Evolutionary conservation across 345 rosid species (phyloP), one percentile per base, ranked within the genome.

Genomic region (Lumnitzera littorea): DNA sequence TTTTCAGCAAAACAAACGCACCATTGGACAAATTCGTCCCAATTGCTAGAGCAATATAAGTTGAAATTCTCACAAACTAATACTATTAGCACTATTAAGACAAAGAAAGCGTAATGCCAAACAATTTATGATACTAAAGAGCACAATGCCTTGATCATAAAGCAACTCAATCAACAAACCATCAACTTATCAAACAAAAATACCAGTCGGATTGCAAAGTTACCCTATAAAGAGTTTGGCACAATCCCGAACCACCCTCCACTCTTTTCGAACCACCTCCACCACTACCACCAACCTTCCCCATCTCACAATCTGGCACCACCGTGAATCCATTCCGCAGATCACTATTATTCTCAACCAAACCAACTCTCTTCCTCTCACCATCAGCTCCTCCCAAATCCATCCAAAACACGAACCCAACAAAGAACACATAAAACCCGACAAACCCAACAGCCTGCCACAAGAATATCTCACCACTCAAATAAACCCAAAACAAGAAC

Each of bases 401-500:
- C 87, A 84, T 94, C 95, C 95, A 94, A 51, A 94, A 89, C 56
- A 94, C 99, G 59, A 94, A 73, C 16, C 88, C 90, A 49, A 92
- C 96, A 50, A 92, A 92, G 72, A 92, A 92, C 36, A 80, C 50
- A 59, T 89, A 92, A 67, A 87, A 87, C 60, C 84, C 91, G 47
- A 89, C 94, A 64, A 89, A 89, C 14, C 91, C 96, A 58, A 81
- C 62, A 17, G 99, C 91, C 73, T 94, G 99, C 96, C 99, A 90
- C 53, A 90, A 72, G 31, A 81, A 87, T 11, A 90, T 94, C 84
- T 94, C 98, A 15, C 97, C 97, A 70, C 99, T 94, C 88, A 90
- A 68, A 60, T 89, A 94, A 13, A 94, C 95, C 78, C 73, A 85
- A 70, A 92, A 92, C 80, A 89, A 61, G 63, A 83, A 85, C 65